Conservation (phyloP, 2,329 filamentous ascomycete species). For the Neocatenulostroma microsporum region DNA sequence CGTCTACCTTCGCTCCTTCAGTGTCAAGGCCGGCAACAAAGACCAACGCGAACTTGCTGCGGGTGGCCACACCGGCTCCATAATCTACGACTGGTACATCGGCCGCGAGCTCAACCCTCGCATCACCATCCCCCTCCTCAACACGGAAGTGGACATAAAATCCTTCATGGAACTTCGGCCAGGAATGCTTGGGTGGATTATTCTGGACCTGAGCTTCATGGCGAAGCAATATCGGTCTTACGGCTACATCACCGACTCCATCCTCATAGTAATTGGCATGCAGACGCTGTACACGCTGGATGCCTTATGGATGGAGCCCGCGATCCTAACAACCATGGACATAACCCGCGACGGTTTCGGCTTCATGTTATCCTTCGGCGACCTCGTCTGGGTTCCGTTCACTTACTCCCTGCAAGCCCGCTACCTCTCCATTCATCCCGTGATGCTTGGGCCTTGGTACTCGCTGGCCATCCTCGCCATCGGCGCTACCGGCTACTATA, state of each 20-base stretch:
- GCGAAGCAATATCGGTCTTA: slow-evolving; percentile 82
- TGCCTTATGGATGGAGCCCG: slow-evolving; percentile 76
- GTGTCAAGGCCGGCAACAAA: slow-evolving; percentile 65
- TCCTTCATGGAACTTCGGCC: slow-evolving; percentile 85
- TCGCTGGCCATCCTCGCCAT: slow-evolving; percentile 58
- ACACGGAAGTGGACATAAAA: slow-evolving; percentile 77
- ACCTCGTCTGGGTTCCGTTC: slow-evolving; percentile 88
- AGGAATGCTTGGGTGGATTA: slow-evolving; percentile 79
- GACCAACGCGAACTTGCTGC: slow-evolving; percentile 69
- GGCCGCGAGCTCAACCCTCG: slow-evolving; percentile 92
- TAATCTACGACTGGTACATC: slow-evolving; percentile 94
- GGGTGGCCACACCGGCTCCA: slow-evolving; percentile 74
- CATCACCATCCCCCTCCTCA: slow-evolving; percentile 66
- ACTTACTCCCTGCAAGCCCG: slow-evolving; percentile 76
- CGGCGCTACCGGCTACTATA: slow-evolving; percentile 68
- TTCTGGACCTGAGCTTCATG: slow-evolving; percentile 76
- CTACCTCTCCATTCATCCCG: slow-evolving; percentile 75
- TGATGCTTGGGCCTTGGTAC: slow-evolving; percentile 64
- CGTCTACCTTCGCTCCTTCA: slow-evolving; percentile 76
- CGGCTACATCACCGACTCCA: slow-evolving; percentile 77
- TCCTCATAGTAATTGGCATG: slow-evolving; percentile 66
- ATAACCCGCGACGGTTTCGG: slow-evolving; percentile 90
- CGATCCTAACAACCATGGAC: slow-evolving; percentile 89
- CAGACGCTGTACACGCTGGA: slow-evolving; percentile 82
- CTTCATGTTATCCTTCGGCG: slow-evolving; percentile 89